Base-by-base conservation (phyloP, 2,329 filamentous ascomycete genomes). In the Aspergillus versicolor region DNA sequence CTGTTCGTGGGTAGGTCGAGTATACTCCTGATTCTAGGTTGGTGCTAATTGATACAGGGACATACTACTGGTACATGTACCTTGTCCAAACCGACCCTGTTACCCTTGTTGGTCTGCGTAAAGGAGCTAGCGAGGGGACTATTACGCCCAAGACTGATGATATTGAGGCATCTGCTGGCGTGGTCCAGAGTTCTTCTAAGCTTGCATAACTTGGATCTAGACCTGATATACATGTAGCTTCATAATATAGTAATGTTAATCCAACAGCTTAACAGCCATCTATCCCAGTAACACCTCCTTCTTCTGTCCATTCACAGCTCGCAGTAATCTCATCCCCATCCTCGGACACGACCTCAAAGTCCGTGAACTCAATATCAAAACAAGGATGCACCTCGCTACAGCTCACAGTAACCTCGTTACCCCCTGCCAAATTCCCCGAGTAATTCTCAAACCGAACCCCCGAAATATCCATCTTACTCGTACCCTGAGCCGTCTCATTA, bases 371-470 rank as follows among this genome's bases (percentile, higher is more conserved):
- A 24, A 38, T 48, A 21, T 15, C 46, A 9, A 13, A 37, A 19
- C 46, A 48, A 17, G 46, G 46, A 48, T 48, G 6, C 30, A 24
- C 46, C 30, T 9, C 2, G 32, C 46, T 48, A 37, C 46, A 48
- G 5, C 15, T 13, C 3, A 48, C 27, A 34, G 30, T 48, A 3
- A 13, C 32, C n/a, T 37, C 12, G 15, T 13, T 38, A 22, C 46
- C 24, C 17, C 17, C 15, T 3, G 12, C 19, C n/a, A 48, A 19
- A 12, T 15, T n/a, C 30, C 82, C 82, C 0, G 78, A 81, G 55
- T 83, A 83, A 59, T 83, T 82, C 27, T 77, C 73, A 65, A 81
- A 83, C 2, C 70, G 71, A 15, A 84, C 67, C 57, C 83, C 77
- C 1, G 73, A 77, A 44, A 84, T 67, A 11, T 74, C 69, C 79